Conservation (phyloP, 108 stramenopile species). For the Cyclotella sp. region DNA sequence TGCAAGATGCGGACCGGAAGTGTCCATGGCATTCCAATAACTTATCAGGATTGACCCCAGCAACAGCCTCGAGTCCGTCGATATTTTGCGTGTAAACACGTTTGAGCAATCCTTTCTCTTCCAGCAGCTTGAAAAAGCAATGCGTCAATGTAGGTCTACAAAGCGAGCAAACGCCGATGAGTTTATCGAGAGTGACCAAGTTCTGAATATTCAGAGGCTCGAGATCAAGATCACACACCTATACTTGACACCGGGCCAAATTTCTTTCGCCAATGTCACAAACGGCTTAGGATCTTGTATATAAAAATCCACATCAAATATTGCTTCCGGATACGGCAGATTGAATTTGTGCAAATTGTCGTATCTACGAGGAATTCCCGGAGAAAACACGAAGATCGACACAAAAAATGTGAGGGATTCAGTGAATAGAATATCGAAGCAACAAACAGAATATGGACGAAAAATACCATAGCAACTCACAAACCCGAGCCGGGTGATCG, state of each 20-base stretch:
- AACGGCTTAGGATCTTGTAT: conserved; percentile 75
- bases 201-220: neutral
- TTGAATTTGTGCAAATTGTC: conserved; percentile 89
- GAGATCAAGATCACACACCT: conserved; percentile 10
- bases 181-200: neutral
- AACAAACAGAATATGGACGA: neutral
- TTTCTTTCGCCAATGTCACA: conserved; percentile 70
- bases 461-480: conserved; percentile 8
- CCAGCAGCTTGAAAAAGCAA: conserved; percentile 85
- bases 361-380: conserved; percentile 49
- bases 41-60: conserved; percentile 74
- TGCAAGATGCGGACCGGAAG: conserved; percentile 79
- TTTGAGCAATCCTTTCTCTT: conserved; percentile 72
- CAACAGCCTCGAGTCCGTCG: conserved; percentile 89
- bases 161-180: too few species aligned
- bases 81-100: conserved; percentile 96
- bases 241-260: conserved; percentile 87
- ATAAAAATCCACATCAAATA: conserved; percentile 94
- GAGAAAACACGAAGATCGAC: neutral
- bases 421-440: neutral
- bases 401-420: neutral
- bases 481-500: conserved; percentile 44
- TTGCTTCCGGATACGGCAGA: conserved; percentile 90
- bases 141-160: conserved; percentile 85
- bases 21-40: conserved; percentile 93